These are phyloP conservation scores for Eucalyptus cloeziana DNA, from an alignment of 345 rosid genomes.

Conservation along the genomic window DNA sequence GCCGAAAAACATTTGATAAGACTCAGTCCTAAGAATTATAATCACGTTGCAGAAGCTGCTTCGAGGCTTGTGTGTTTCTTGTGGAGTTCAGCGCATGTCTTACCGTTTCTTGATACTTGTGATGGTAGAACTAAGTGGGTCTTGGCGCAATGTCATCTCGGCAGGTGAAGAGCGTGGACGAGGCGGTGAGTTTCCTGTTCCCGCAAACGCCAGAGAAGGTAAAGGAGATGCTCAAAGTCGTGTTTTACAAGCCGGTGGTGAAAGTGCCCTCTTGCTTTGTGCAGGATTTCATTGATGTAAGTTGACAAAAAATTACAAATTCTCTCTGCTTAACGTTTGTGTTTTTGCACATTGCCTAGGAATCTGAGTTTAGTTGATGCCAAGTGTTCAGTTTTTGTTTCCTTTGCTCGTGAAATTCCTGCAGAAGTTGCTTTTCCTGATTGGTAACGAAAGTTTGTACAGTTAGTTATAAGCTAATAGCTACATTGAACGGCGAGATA, in stretches of 20 bases:
- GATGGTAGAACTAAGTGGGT: background rate
- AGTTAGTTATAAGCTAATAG: background rate
- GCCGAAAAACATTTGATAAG: background rate
- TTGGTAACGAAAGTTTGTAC: background rate
- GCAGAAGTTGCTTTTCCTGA: background rate
- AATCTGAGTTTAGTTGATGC: background rate
- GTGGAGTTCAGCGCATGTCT: background rate
- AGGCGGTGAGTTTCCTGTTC: slow-evolving; percentile 1
- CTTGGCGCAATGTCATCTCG: background rate
- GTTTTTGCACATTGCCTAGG: background rate
- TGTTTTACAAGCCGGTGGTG: background rate
- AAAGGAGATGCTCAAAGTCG: background rate
- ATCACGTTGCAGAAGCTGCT: background rate
- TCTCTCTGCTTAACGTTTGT: too few species aligned
- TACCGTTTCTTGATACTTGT: background rate
- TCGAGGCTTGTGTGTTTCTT: background rate
- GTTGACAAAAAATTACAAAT: background rate
- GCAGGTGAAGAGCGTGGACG: background rate
- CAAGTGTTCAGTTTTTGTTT: background rate
- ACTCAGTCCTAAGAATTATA: background rate
- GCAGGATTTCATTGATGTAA: slow-evolving; percentile 5
- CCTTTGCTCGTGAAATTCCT: background rate
- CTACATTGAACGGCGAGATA: background rate
- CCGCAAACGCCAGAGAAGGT: slow-evolving; percentile 8
- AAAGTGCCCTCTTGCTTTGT: background rate